Evolutionary conservation across 148 eudicot genomes (phyloP).

Genomic region (Drosera capensis): DNA sequence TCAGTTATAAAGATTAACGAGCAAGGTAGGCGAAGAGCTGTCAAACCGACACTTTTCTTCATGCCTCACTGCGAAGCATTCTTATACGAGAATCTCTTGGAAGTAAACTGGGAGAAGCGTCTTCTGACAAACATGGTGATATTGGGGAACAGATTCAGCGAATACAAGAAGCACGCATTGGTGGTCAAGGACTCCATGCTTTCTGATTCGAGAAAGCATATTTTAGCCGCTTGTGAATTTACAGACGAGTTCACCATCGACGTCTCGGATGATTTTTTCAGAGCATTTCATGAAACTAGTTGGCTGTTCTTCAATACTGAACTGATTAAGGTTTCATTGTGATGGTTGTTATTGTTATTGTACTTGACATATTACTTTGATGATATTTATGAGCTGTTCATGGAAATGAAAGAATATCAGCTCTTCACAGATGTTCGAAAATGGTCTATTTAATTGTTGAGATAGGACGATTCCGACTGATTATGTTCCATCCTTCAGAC

Average conservation of each 20-base stretch:
- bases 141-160: slow-evolving; percentile 64
- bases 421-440: too few species aligned
- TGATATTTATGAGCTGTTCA: too few species aligned
- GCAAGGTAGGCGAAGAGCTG: slow-evolving; percentile 44
- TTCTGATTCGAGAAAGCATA: slow-evolving; percentile 29
- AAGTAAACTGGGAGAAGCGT: slow-evolving; percentile 45
- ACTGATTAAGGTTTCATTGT: too few species aligned
- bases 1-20: slow-evolving; percentile 50
- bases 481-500: too few species aligned
- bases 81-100: slow-evolving; percentile 59
- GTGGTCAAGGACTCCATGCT: slow-evolving; percentile 22
- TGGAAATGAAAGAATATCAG: too few species aligned
- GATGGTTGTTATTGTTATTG: too few species aligned
- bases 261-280: slow-evolving; percentile 38
- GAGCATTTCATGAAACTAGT: slow-evolving; percentile 56
- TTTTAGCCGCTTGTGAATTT: slow-evolving; percentile 37
- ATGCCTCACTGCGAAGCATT: slow-evolving; percentile 89
- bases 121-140: slow-evolving; percentile 27
- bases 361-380: too few species aligned
- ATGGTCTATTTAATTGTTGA: too few species aligned
- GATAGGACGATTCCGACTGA: too few species aligned
- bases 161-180: slow-evolving; percentile 31
- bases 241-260: slow-evolving; percentile 30
- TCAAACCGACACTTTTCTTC: slow-evolving; percentile 51
- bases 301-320: slow-evolving; percentile 63